Conservation (phyloP, 441 rosid genomes). For the Arabidopsis hybrid region DNA sequence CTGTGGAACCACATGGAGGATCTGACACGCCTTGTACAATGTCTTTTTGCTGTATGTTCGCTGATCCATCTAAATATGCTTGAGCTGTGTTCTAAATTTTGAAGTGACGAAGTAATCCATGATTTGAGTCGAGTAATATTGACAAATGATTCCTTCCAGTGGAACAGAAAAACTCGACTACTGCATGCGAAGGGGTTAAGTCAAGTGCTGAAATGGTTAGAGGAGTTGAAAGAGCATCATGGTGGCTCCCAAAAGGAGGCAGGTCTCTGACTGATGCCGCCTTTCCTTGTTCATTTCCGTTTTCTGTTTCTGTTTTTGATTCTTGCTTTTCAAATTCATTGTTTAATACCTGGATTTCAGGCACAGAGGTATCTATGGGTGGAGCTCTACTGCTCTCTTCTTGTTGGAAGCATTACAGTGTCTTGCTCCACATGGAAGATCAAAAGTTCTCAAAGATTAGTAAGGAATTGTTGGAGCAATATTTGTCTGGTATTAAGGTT, state of each 20-base stretch:
- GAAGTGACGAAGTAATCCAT: slow-evolving; percentile 19
- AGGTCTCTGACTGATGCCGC: slow-evolving; percentile 55
- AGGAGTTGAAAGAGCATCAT: slow-evolving; percentile 60
- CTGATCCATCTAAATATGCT: slow-evolving; percentile 23
- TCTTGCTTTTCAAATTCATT: slow-evolving; percentile 37
- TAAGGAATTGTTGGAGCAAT: slow-evolving; percentile 76
- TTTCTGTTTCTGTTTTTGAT: slow-evolving; percentile 28
- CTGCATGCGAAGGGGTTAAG: slow-evolving; percentile 86
- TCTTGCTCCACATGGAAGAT: slow-evolving; percentile 83
- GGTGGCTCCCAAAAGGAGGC: slow-evolving; percentile 63
- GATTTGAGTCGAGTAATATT: slow-evolving; percentile 19
- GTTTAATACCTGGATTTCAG: slow-evolving; percentile 49
- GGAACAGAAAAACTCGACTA: slow-evolving; percentile 85
- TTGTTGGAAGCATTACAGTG: slow-evolving; percentile 89
- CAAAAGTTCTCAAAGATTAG: slow-evolving; percentile 59
- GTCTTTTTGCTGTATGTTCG: slow-evolving; percentile 72
- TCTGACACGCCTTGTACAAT: slow-evolving; percentile 59
- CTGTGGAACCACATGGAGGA: slow-evolving; percentile 74
- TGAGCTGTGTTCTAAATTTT: slow-evolving; percentile 12
- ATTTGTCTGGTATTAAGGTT: slow-evolving; percentile 88
- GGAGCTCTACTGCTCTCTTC: slow-evolving; percentile 76
- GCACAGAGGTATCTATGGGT: slow-evolving; percentile 45
- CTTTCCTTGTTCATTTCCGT: slow-evolving; percentile 32
- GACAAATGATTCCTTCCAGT: slow-evolving; percentile 51
- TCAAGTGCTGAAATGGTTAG: slow-evolving; percentile 85